Evolutionary conservation across 805 yeast genomes (phyloP).

Genomic region (Suhomyces sp.): DNA sequence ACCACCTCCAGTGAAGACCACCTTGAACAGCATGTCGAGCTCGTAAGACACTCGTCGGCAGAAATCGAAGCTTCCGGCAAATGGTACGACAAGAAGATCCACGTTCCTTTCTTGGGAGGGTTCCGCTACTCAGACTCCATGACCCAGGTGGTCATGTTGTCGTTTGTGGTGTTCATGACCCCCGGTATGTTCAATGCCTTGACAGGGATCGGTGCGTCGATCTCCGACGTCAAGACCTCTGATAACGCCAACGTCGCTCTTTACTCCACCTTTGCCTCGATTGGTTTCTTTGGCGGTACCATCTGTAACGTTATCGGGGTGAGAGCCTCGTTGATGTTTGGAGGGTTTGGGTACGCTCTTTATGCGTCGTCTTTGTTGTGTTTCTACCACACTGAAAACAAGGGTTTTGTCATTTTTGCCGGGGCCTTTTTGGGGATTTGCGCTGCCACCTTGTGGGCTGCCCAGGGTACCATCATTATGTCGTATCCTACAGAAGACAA

Average conservation of each 20-base stretch:
- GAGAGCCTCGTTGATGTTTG: slow-evolving; percentile 43
- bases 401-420: slow-evolving; percentile 52
- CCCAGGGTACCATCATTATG: slow-evolving; percentile 56
- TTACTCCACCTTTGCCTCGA: slow-evolving; percentile 52
- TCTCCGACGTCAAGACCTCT: slow-evolving; percentile 35
- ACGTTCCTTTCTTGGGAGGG: slow-evolving; percentile 7
- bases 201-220: slow-evolving; percentile 47
- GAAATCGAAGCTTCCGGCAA: slow-evolving; percentile 33
- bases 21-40: slow-evolving; percentile 16
- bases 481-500: slow-evolving; percentile 52
- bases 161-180: slow-evolving; percentile 48
- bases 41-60: slow-evolving; percentile 22
- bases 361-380: slow-evolving; percentile 52
- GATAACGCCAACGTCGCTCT: slow-evolving; percentile 52
- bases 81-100: slow-evolving; percentile 37
- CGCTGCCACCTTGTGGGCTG: slow-evolving; percentile 58
- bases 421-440: slow-evolving; percentile 57
- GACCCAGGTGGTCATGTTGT: slow-evolving; percentile 44
- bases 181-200: slow-evolving; percentile 54
- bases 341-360: slow-evolving; percentile 54
- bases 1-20: slow-evolving; percentile 7
- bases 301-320: slow-evolving; percentile 50
- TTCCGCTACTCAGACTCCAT: slow-evolving; percentile 34
- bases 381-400: slow-evolving; percentile 44
- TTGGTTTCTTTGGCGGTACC: slow-evolving; percentile 58